Evolutionary conservation across 169 alveolate genomes (phyloP).

Genomic region (Theileria orientalis): DNA sequence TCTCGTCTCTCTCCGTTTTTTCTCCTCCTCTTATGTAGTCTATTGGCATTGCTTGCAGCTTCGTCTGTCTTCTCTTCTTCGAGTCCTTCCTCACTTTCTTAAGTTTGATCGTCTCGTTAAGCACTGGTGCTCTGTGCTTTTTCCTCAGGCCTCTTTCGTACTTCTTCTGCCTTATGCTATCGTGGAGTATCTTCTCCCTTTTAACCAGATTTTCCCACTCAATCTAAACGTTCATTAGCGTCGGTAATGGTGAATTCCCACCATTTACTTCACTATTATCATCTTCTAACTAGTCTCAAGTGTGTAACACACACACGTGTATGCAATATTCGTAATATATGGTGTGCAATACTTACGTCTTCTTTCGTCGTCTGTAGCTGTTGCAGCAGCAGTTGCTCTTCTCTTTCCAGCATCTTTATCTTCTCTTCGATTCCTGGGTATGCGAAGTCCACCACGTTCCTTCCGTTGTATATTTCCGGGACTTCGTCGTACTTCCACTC

Average conservation of each 20-base stretch:
- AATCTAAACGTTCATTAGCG: constrained; percentile 36
- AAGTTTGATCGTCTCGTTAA: constrained; percentile 50
- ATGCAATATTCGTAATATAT: too few relatives aligned
- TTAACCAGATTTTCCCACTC: constrained; percentile 59
- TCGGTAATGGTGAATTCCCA: constrained; percentile 15
- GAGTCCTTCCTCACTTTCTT: constrained; percentile 61
- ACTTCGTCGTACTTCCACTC: constrained; percentile 96
- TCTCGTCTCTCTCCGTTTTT: constrained; percentile 19
- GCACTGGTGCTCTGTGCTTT: constrained; percentile 64
- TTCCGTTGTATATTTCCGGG: constrained; percentile 97
- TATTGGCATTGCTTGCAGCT: constrained; percentile 49
- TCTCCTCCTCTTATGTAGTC: constrained; percentile 13
- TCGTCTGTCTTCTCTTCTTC: constrained; percentile 47
- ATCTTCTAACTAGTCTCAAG: too few relatives aligned
- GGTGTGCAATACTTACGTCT: constrained; percentile 8
- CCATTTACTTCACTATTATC: too few relatives aligned
- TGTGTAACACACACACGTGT: too few relatives aligned
- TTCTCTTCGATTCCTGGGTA: constrained; percentile 94
- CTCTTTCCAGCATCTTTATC: constrained; percentile 93
- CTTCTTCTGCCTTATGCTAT: constrained; percentile 44
- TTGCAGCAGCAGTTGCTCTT: constrained; percentile 84
- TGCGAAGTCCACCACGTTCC: constrained; percentile 95
- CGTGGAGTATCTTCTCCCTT: constrained; percentile 31
- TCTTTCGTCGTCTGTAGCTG: constrained; percentile 25
- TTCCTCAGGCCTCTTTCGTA: constrained; percentile 49